Evolutionary conservation across 208 protist species (phyloP).

Genomic region (Leishmania major): DNA sequence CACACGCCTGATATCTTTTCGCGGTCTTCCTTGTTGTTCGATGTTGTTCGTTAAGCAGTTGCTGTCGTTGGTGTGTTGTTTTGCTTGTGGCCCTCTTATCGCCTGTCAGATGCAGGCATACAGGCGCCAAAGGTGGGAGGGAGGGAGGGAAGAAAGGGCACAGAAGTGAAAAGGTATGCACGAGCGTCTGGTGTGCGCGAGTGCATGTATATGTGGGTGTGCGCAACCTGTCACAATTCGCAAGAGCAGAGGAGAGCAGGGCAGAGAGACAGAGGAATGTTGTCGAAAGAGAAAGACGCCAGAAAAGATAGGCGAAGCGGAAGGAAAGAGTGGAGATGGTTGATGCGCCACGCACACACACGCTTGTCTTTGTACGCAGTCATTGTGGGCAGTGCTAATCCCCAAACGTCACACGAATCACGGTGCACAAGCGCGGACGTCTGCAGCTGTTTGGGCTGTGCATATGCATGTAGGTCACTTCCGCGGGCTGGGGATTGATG

Average conservation of each 20-base stretch:
- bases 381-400: not conserved
- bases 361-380: not conserved
- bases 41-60: not conserved
- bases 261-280: not conserved
- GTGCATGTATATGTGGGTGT: not conserved
- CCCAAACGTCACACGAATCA: not conserved
- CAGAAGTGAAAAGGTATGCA: not conserved
- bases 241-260: too few species aligned
- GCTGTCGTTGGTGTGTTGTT: not conserved
- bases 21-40: not conserved
- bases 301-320: not conserved
- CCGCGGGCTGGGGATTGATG: not conserved
- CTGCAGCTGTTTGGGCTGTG: not conserved
- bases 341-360: not conserved
- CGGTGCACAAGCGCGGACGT: not conserved
- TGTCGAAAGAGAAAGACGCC: not conserved
- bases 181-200: not conserved
- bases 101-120: not conserved
- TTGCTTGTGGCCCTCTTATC: not conserved
- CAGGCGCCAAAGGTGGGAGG: not conserved
- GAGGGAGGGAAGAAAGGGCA: not conserved
- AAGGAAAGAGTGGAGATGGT: not conserved
- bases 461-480: not conserved
- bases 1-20: not conserved
- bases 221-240: not conserved